Percentiles rank a stretch among this genome's conserved stretches.
Evolutionary conservation across 2,329 filamentous ascomycete genomes (phyloP).

Genomic region (Botrytis hyacinthi): DNA sequence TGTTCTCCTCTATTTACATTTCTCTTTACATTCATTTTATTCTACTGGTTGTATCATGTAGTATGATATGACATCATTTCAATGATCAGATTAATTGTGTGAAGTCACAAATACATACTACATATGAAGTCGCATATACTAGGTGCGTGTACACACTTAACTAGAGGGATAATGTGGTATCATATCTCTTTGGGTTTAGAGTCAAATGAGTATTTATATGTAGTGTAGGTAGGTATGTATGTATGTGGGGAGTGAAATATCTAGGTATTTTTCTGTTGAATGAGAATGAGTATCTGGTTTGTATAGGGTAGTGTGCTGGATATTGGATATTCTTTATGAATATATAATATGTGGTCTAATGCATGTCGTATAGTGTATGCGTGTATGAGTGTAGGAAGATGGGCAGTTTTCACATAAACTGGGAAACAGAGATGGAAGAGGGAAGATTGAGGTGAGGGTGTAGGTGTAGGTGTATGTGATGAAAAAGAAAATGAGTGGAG

Average conservation of each 20-base stretch:
- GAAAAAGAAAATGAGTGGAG: too few relatives aligned
- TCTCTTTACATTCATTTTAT: not conserved
- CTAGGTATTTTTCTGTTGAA: not conserved
- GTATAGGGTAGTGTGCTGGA: not conserved
- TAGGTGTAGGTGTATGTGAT: too few relatives aligned
- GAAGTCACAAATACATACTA: not conserved
- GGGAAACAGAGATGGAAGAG: too few relatives aligned
- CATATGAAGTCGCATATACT: too few relatives aligned
- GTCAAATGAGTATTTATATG: not conserved
- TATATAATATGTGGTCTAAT: too few relatives aligned
- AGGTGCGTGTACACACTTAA: not conserved
- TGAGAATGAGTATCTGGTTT: not conserved
- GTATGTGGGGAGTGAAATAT: not conserved
- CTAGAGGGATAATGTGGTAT: not conserved
- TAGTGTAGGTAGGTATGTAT: not conserved
- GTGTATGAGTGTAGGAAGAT: too few relatives aligned
- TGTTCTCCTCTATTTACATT: not conserved
- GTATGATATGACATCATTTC: not conserved
- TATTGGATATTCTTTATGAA: rapidly evolving
- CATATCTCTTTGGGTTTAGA: not conserved
- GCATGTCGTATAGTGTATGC: too few relatives aligned
- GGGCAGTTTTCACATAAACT: too few relatives aligned
- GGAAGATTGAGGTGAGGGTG: too few relatives aligned
- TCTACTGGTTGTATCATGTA: not conserved
- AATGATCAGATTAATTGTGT: not conserved